These are phyloP conservation scores for Aspergillus leporis DNA, from an alignment of 495 filamentous ascomycete species.

Conservation along the genomic window DNA sequence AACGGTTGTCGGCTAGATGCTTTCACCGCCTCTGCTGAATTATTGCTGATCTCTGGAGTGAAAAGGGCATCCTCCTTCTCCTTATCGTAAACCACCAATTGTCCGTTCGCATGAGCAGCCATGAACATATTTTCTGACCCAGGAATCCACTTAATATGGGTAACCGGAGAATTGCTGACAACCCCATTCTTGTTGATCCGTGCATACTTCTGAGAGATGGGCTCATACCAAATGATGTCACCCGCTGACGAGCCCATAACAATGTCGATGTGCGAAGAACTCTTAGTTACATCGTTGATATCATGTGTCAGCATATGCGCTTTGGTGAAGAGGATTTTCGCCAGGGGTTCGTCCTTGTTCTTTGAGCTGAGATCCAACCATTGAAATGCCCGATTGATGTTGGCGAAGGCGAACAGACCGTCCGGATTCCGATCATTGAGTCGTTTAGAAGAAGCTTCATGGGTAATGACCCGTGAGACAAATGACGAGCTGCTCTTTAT, in stretches of 20 bases:
- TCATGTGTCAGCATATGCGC: constrained; percentile 95
- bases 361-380: constrained; percentile 68
- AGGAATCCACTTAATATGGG: constrained; percentile 89
- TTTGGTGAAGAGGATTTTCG: constrained; percentile 95
- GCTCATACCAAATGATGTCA: constrained; percentile 99
- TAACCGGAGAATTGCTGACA: constrained; percentile 82
- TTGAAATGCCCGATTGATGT: constrained; percentile 91
- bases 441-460: constrained; percentile 76
- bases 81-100: constrained; percentile 96
- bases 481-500: constrained; percentile 98
- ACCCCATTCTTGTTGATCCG: constrained; percentile 95
- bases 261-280: constrained; percentile 76
- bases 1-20: constrained; percentile 46
- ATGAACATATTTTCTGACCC: constrained; percentile 93
- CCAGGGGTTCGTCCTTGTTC: constrained; percentile 75
- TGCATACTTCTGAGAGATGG: constrained; percentile 92
- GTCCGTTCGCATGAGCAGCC: constrained; percentile 89
- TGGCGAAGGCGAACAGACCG: constrained; percentile 87
- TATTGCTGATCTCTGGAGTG: constrained; percentile 52
- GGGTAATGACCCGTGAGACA: constrained; percentile 89
- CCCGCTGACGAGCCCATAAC: constrained; percentile 94
- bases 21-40: constrained; percentile 43
- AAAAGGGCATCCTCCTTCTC: constrained; percentile 94
- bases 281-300: constrained; percentile 82
- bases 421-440: constrained; percentile 75